phyloP scores from a whole-genome alignment of 129 eudicot genomes.

The Arctium lappa region DNA sequence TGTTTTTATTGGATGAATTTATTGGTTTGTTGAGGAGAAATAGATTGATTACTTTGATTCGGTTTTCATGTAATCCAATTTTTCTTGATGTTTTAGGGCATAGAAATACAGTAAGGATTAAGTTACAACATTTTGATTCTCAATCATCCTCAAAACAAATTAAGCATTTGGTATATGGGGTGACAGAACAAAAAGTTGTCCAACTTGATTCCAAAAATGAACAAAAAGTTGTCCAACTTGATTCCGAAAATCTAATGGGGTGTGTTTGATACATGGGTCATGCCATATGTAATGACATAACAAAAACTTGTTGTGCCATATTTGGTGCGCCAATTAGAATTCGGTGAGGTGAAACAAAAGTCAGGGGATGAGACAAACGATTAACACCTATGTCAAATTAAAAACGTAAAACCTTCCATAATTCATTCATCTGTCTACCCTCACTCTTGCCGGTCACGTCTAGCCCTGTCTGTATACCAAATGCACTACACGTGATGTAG shows the following conservation, averaged over 20 bases:
- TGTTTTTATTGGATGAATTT: neutral
- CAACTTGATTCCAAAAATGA: neutral
- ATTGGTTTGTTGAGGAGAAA: neutral
- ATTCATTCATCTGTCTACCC: too few species aligned
- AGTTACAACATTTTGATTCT: neutral
- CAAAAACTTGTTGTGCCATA: too few species aligned
- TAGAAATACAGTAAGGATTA: neutral
- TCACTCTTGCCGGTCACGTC: too few species aligned
- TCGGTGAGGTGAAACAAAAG: too few species aligned
- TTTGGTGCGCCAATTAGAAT: too few species aligned
- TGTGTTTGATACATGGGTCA: too few species aligned
- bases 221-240: neutral
- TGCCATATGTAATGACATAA: too few species aligned
- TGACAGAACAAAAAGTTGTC: too few species aligned
- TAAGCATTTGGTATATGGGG: neutral
- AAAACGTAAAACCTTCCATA: too few species aligned
- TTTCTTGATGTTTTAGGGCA: neutral
- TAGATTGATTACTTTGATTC: neutral
- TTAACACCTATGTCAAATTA: too few species aligned
- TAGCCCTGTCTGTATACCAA: too few species aligned
- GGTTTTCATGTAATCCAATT: neutral
- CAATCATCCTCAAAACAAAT: neutral
- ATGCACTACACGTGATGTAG: neutral
- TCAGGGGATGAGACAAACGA: too few species aligned
- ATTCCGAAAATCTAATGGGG: neutral